A percentile compares a stretch with the other conserved stretches of the same genome.
Conservation (phyloP, 2,329 filamentous ascomycete genomes). For the Xylaria sp. region DNA sequence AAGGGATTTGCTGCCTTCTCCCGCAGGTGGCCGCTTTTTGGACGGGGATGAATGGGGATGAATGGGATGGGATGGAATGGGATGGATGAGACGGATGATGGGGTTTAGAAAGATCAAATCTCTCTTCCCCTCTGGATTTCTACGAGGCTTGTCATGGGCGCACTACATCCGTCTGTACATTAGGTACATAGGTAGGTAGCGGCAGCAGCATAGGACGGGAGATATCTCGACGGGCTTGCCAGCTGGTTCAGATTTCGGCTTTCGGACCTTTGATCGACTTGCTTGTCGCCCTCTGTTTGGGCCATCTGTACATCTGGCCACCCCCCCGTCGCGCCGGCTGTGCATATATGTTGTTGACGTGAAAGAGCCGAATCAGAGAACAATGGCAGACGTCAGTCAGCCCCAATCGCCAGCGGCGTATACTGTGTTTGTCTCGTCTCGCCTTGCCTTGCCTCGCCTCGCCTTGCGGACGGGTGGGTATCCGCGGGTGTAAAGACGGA, state of each 20-base stretch:
- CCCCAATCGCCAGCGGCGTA: slow-evolving; percentile 7
- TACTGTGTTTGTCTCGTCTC: slow-evolving; percentile 20
- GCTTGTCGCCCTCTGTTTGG: slow-evolving; percentile 28
- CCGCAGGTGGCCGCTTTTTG: not conserved
- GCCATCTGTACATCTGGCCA: slow-evolving; percentile 15
- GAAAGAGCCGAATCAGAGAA: slow-evolving; percentile 23
- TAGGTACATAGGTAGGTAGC: too few relatives aligned
- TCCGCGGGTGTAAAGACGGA: slow-evolving; percentile 11
- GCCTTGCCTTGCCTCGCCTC: not conserved
- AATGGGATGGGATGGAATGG: too few relatives aligned
- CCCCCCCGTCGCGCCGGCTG: slow-evolving; percentile 22
- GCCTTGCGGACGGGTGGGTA: slow-evolving; percentile 18
- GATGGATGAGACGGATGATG: too few relatives aligned
- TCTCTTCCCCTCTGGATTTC: not conserved
- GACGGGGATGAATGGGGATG: not conserved
- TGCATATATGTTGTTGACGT: slow-evolving; percentile 26
- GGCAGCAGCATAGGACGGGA: too few relatives aligned
- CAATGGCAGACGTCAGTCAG: slow-evolving; percentile 10
- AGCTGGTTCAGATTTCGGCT: not conserved
- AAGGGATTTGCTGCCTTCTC: too few relatives aligned
- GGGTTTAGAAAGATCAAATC: not conserved
- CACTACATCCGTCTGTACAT: too few relatives aligned
- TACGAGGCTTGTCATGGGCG: not conserved
- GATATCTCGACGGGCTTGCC: too few relatives aligned
- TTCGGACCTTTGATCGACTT: slow-evolving; percentile 12